phyloP scores from a whole-genome alignment of 176 grass and related monocot species.

The Hyparrhenia diplandra region DNA sequence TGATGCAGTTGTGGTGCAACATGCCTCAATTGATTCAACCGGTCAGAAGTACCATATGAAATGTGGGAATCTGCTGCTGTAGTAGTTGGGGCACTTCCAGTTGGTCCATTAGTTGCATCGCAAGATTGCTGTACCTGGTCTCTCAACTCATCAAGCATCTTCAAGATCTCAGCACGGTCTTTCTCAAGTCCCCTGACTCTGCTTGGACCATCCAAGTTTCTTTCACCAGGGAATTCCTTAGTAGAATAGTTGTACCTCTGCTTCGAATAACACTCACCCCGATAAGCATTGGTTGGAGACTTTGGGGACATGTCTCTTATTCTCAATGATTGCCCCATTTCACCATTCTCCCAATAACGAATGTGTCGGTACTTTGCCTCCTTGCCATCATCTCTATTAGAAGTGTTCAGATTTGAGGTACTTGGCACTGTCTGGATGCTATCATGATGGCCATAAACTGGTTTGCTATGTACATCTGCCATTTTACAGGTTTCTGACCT shows the following conservation, averaged over 20 bases:
- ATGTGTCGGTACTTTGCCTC: constrained; percentile 45
- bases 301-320: constrained; percentile 24
- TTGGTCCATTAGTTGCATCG: constrained; percentile 44
- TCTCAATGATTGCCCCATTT: constrained; percentile 26
- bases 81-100: constrained; percentile 24
- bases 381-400: constrained; percentile 21
- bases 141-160: constrained; percentile 91
- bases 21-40: constrained; percentile 33
- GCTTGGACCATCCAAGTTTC: constrained; percentile 49
- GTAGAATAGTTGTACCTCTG: constrained; percentile 27
- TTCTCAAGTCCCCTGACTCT: constrained; percentile 76
- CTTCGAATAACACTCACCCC: constrained; percentile 24
- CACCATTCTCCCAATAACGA: constrained; percentile 41
- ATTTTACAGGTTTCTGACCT: constrained; percentile 21
- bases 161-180: constrained; percentile 64
- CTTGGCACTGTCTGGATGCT: constrained; percentile 21
- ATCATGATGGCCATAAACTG: constrained; percentile 18
- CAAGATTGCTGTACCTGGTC: constrained; percentile 77
- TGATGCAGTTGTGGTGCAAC: constrained; percentile 37
- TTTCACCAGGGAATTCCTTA: constrained; percentile 18
- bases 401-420: constrained; percentile 27
- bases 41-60: constrained; percentile 38
- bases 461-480: constrained; percentile 23
- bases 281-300: constrained; percentile 15
- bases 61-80: constrained; percentile 29